Evolutionary conservation across 2,329 filamentous ascomycete genomes (phyloP).

Genomic region (Penicillium decumbens): DNA sequence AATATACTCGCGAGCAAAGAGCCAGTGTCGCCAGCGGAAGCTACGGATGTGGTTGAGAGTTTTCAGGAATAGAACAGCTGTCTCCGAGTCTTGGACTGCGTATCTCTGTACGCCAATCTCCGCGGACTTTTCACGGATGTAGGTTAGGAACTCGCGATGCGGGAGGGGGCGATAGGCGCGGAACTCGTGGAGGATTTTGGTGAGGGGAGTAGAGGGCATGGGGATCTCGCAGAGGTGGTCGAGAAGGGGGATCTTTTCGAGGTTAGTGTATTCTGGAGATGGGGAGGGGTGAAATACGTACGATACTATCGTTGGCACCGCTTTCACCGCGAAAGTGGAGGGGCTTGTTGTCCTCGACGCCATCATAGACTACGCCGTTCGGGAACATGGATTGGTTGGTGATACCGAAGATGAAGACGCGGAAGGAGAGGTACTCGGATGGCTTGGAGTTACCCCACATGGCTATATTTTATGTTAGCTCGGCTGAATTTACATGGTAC

Average conservation of each 20-base stretch:
- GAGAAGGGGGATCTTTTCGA: conserved; percentile 67
- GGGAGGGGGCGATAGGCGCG: conserved; percentile 82
- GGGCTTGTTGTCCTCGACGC: conserved; percentile 65
- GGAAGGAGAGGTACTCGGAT: conserved; percentile 78
- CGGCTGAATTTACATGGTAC: neutral
- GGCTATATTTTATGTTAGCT: conserved; percentile 35
- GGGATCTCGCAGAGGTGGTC: conserved; percentile 80
- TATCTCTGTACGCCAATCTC: conserved; percentile 42
- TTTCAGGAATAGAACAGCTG: conserved; percentile 43
- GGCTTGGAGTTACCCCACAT: conserved; percentile 93
- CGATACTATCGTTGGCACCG: conserved; percentile 90
- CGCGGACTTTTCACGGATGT: conserved; percentile 56
- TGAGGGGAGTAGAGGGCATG: conserved; percentile 87
- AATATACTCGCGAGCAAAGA: conserved; percentile 48
- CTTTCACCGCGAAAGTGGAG: conserved; percentile 85
- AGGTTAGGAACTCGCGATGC: conserved; percentile 77
- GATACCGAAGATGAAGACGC: conserved; percentile 96
- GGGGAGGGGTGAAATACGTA: conserved; percentile 29
- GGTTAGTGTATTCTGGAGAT: neutral
- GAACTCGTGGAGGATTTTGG: conserved; percentile 83
- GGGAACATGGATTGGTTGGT: conserved; percentile 93
- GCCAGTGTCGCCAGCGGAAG: conserved; percentile 49
- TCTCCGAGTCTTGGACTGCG: conserved; percentile 36
- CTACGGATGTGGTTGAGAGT: conserved; percentile 46
- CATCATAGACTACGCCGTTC: conserved; percentile 83